Conservation (phyloP, 495 filamentous ascomycete species). For the Penicillium maclennaniae region DNA sequence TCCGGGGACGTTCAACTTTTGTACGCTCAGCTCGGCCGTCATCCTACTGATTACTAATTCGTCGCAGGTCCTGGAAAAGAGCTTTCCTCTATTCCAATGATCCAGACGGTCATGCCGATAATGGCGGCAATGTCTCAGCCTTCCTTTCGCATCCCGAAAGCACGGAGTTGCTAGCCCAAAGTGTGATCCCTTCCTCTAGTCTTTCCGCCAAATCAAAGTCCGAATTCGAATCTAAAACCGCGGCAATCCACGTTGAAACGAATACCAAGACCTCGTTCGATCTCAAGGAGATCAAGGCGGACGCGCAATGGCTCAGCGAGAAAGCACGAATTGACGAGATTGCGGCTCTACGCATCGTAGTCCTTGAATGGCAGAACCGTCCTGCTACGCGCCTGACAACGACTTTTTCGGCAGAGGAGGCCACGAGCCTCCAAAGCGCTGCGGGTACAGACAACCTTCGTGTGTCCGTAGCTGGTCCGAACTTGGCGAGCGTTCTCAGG, state of each 20-base stretch:
- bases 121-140: slow-evolving; percentile 46
- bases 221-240: slow-evolving; percentile 81
- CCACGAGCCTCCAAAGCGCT: slow-evolving; percentile 61
- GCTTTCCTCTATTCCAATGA: slow-evolving; percentile 64
- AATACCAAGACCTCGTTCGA: slow-evolving; percentile 63
- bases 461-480: slow-evolving; percentile 45
- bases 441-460: slow-evolving; percentile 55
- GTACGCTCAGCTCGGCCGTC: slow-evolving; percentile 34
- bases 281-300: slow-evolving; percentile 77
- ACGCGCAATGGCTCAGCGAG: slow-evolving; percentile 80
- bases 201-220: slow-evolving; percentile 58
- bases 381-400: slow-evolving; percentile 60
- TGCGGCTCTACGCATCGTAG: slow-evolving; percentile 70
- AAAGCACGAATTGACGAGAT: slow-evolving; percentile 74
- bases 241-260: slow-evolving; percentile 82
- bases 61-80: slow-evolving; percentile 68
- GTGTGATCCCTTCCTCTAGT: slow-evolving; percentile 58
- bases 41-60: slow-evolving; percentile 12
- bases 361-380: slow-evolving; percentile 80
- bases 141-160: slow-evolving; percentile 68
- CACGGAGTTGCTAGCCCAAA: slow-evolving; percentile 59
- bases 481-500: slow-evolving; percentile 35
- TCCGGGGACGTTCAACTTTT: slow-evolving; percentile 55
- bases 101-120: slow-evolving; percentile 42
- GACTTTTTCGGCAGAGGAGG: slow-evolving; percentile 65